Evolutionary conservation across 805 yeast species (phyloP), one percentile per base, ranked within the genome.

Genomic region (Yarrowia sp.): DNA sequence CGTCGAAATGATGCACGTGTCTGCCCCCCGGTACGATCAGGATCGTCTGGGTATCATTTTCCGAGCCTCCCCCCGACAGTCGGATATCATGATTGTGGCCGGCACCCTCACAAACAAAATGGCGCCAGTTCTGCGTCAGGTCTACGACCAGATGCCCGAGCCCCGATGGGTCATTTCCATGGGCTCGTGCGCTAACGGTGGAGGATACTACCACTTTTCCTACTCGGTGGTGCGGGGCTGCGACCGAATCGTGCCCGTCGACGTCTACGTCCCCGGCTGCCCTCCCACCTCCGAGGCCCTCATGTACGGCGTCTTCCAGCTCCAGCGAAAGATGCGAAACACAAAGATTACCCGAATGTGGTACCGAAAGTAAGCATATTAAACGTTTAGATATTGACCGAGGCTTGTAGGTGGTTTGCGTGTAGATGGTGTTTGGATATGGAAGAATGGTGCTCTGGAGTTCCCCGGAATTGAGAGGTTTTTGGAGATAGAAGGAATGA

Each of bases 141-240:
- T 91, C 42, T 91, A 91, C 79, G 97, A 91, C 79, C 97, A 91
- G 81, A 91, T 91, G 97, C 92, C 97, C 43, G 95, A 89, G 74
- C 97, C 97, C 58, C 87, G 93, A 81, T 91, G 97, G 97, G 97
- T 91, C 66, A 91, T 91, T 74, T 89, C 95, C 69, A 91, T 91
- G 97, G 97, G 97, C 61, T 89, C 94, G 8, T 91, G 97, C 81
- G 97, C 97, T 72, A 91, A 91, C 77, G 97, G 97, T 71, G 97
- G 97, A 71, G 97, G 97, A 42, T 91, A 91, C 81, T 91, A 91
- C 81, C 97, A 91, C 79, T 91, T 91, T 80, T 89, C 95, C 11
- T 91, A 91, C 81, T 85, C 92, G 50, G 97, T 91, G 35, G 96
- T 91, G 26, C 84, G 97, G 77, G 97, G 97, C 63, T 92, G 95